Evolutionary conservation across 768 basidiomycete genomes (phyloP).

Genomic region (Paxillus ammoniavirescens): DNA sequence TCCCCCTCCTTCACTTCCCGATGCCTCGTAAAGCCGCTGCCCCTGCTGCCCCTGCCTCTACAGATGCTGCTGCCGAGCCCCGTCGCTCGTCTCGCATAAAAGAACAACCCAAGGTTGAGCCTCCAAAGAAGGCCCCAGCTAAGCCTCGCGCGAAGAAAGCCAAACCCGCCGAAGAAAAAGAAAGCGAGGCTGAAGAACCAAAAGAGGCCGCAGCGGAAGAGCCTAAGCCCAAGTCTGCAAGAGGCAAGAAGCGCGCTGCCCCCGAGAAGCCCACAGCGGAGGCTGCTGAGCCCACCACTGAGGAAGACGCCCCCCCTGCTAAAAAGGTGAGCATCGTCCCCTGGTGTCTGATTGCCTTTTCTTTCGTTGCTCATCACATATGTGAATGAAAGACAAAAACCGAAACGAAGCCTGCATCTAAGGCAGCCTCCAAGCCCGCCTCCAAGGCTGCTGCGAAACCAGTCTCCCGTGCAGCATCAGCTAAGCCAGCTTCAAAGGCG

Average conservation of each 20-base stretch:
- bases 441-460: constrained; percentile 30
- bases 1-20: not conserved
- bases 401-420: constrained; percentile 29
- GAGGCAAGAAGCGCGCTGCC: constrained; percentile 56
- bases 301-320: constrained; percentile 48
- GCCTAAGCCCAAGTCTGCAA: constrained; percentile 44
- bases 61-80: constrained; percentile 42
- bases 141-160: constrained; percentile 57
- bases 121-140: constrained; percentile 56
- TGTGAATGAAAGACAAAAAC: constrained; percentile 39
- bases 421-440: constrained; percentile 25
- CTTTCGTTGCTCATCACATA: constrained; percentile 2
- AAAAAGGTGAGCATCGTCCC: constrained; percentile 53
- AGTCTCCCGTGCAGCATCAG: constrained; percentile 30
- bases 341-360: constrained; percentile 4
- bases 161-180: constrained; percentile 41
- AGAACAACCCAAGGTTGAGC: constrained; percentile 58
- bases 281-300: constrained; percentile 30
- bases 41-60: constrained; percentile 31
- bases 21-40: constrained; percentile 76
- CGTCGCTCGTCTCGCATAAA: constrained; percentile 78
- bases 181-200: constrained; percentile 35
- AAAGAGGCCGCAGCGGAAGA: constrained; percentile 34
- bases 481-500: constrained; percentile 43
- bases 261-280: constrained; percentile 40